A percentile compares a stretch with the other conserved stretches of the same genome.
These are phyloP conservation scores for Primulina tabacum DNA, from an alignment of 257 asterid species.

Conservation along the genomic window DNA sequence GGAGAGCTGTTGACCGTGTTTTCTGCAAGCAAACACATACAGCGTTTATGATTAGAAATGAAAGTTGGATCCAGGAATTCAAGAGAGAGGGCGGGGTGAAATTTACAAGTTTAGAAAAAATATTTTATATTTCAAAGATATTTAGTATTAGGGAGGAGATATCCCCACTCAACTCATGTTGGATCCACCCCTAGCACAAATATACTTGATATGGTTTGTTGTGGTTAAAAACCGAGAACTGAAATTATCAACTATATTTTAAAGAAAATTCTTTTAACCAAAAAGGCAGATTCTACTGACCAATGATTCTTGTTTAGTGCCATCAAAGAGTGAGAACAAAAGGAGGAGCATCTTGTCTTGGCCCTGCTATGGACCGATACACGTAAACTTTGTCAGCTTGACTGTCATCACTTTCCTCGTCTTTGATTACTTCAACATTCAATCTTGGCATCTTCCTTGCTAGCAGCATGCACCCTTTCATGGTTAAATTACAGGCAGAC, in stretches of 20 bases:
- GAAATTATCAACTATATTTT: neutral
- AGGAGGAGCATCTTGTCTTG: constrained; percentile 38
- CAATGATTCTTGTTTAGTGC: neutral
- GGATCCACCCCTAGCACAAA: too few relatives aligned
- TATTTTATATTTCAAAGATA: too few relatives aligned
- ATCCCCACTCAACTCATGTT: too few relatives aligned
- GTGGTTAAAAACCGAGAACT: neutral
- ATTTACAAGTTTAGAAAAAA: too few relatives aligned
- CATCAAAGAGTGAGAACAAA: constrained; percentile 32
- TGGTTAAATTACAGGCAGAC: constrained; percentile 65
- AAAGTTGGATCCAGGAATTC: neutral
- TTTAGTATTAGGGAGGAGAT: too few relatives aligned
- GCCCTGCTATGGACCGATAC: constrained; percentile 43
- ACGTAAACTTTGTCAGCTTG: constrained; percentile 42
- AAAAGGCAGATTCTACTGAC: constrained; percentile 9
- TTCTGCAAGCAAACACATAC: neutral
- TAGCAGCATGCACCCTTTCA: constrained; percentile 62
- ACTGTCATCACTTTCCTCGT: constrained; percentile 26
- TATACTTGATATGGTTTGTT: too few relatives aligned
- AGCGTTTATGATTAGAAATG: neutral
- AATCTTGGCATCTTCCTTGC: constrained; percentile 65
- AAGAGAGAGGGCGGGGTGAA: neutral
- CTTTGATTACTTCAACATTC: constrained; percentile 42
- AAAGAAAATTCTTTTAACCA: neutral
- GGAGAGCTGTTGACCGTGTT: neutral